Evolutionary conservation across 148 eudicot species (phyloP).

Genomic region (Rhododendron molle): DNA sequence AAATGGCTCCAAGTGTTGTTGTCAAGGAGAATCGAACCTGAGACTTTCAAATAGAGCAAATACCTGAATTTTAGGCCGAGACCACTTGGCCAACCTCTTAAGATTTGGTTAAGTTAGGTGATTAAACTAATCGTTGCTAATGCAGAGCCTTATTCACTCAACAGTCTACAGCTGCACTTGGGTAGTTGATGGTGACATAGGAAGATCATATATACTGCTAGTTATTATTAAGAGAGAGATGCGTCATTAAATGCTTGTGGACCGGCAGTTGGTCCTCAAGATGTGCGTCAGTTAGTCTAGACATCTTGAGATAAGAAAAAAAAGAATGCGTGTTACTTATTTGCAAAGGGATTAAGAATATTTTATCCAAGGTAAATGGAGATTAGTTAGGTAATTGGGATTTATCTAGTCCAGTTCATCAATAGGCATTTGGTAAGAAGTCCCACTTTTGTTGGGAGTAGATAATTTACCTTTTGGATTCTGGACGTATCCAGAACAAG

Average conservation of each 20-base stretch:
- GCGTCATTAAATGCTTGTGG: not conserved
- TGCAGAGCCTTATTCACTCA: conserved; percentile 9
- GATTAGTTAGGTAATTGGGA: not conserved
- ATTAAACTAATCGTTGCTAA: not conserved
- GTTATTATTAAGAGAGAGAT: not conserved
- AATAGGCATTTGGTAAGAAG: not conserved
- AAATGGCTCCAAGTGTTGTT: too few species aligned
- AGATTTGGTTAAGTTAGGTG: too few species aligned
- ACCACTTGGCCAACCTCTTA: too few species aligned
- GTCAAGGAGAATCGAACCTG: too few species aligned
- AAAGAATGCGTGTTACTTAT: not conserved
- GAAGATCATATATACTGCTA: not conserved
- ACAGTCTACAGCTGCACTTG: not conserved
- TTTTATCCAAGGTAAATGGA: not conserved
- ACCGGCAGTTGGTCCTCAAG: not conserved
- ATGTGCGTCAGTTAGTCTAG: not conserved
- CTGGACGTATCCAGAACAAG: not conserved
- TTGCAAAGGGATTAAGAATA: not conserved
- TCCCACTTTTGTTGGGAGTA: not conserved
- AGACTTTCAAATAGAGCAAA: too few species aligned
- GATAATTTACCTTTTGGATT: not conserved
- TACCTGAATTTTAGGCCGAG: fast-evolving
- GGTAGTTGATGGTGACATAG: conserved; percentile 6
- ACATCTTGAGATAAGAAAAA: not conserved
- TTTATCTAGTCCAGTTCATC: not conserved